These are phyloP conservation scores for Monosporascus sp. DNA, from an alignment of 2,329 filamentous ascomycete species.

Conservation along the genomic window DNA sequence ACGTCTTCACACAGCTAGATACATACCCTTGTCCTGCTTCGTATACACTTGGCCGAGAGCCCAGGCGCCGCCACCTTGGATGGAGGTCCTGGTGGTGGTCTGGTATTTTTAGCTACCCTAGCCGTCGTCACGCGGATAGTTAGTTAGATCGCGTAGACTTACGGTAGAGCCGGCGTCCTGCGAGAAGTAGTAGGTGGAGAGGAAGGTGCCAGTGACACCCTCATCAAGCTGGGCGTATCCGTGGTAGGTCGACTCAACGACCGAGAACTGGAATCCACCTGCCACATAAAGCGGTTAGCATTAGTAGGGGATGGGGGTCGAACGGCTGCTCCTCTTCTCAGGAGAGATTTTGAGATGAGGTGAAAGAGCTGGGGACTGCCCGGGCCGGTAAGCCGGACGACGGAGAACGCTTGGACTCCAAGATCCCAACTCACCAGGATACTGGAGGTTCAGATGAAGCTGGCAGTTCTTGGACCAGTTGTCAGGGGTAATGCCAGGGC, in stretches of 20 bases:
- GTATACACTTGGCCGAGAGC: slow-evolving; percentile 40
- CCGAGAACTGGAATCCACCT: slow-evolving; percentile 38
- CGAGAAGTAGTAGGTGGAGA: slow-evolving; percentile 43
- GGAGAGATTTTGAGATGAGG: no score
- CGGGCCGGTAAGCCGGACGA: not conserved
- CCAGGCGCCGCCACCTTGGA: slow-evolving; percentile 37
- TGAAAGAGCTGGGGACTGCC: no score
- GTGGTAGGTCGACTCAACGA: slow-evolving; percentile 44
- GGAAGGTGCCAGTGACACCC: slow-evolving; percentile 39
- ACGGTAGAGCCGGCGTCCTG: slow-evolving; percentile 38
- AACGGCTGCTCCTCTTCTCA: no score
- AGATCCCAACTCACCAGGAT: slow-evolving; percentile 27
- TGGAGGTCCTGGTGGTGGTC: slow-evolving; percentile 39
- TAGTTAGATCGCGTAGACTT: slow-evolving; percentile 3
- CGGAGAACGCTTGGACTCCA: not conserved
- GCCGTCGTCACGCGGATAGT: not conserved
- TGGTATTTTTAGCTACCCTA: slow-evolving; percentile 7
- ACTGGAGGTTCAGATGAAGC: slow-evolving; percentile 40
- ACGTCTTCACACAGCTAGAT: not conserved
- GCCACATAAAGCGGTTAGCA: not conserved
- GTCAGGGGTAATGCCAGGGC: slow-evolving; percentile 30
- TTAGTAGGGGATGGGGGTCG: no score
- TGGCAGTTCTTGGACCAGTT: slow-evolving; percentile 43
- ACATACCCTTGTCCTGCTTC: slow-evolving; percentile 32
- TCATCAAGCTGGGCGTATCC: slow-evolving; percentile 41